These are phyloP conservation scores for Silene noctiflora DNA, from an alignment of 179 eudicot species.

Conservation along the genomic window DNA sequence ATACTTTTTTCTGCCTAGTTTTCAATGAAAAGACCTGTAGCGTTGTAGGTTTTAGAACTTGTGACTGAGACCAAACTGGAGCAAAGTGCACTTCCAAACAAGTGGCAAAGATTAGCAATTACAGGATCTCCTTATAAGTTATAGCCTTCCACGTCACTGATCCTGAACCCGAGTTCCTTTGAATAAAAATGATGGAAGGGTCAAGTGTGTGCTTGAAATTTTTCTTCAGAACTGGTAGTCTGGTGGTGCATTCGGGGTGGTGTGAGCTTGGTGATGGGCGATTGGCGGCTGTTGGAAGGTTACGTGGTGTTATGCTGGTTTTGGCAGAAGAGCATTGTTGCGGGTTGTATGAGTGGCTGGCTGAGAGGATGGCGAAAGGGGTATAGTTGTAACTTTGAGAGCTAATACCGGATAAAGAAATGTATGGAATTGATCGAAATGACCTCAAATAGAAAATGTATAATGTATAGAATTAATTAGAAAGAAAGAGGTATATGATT, in stretches of 20 bases:
- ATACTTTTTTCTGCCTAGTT: background rate
- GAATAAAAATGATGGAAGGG: slow-evolving; percentile 9
- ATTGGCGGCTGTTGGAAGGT: too few species aligned
- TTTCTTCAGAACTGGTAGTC: too few species aligned
- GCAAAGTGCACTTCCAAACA: slow-evolving; percentile 47
- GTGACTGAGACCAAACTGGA: slow-evolving; percentile 52
- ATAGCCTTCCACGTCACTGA: slow-evolving; percentile 29
- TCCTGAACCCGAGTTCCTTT: slow-evolving; percentile 2
- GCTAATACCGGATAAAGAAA: background rate
- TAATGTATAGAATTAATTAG: too few species aligned
- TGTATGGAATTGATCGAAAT: too few species aligned
- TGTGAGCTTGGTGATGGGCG: background rate
- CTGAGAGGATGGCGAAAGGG: too few species aligned
- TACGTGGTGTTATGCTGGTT: too few species aligned
- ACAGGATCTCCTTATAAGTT: slow-evolving; percentile 54
- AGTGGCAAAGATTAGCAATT: slow-evolving; percentile 77
- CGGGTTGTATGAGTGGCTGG: too few species aligned
- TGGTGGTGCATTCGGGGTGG: background rate
- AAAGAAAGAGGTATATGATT: too few species aligned
- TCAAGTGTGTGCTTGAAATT: background rate
- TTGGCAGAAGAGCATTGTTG: too few species aligned
- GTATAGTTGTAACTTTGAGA: background rate
- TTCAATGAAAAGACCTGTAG: background rate
- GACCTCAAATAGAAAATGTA: too few species aligned
- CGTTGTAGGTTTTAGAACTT: slow-evolving; percentile 50